Conservation (phyloP, 2,329 filamentous ascomycete genomes). For the Lasiodiplodia hormozganensis region DNA sequence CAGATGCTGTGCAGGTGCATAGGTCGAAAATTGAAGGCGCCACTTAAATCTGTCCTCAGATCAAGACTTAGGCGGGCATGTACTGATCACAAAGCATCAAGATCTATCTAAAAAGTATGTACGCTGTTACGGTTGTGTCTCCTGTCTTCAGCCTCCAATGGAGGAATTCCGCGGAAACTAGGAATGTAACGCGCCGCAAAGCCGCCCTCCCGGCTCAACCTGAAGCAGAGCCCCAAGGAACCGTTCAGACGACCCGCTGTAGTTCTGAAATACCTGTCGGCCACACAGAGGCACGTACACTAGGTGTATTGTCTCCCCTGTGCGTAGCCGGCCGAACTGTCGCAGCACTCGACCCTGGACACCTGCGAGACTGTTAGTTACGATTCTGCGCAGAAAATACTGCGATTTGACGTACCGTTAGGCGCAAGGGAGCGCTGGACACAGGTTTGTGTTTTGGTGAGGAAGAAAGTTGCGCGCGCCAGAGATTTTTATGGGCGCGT, state of each 20-base stretch:
- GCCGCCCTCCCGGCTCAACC: constrained; percentile 69
- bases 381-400: neutral
- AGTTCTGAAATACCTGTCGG: constrained; percentile 90
- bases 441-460: constrained; percentile 76
- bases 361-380: constrained; percentile 11
- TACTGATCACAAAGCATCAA: neutral
- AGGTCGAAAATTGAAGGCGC: neutral
- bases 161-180: constrained; percentile 25
- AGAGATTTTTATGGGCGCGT: constrained; percentile 47
- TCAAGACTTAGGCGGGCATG: neutral
- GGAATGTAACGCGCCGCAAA: constrained; percentile 82
- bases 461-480: constrained; percentile 47
- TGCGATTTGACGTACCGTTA: constrained; percentile 51
- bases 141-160: constrained; percentile 24
- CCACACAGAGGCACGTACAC: constrained; percentile 78
- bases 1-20: neutral
- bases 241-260: constrained; percentile 57
- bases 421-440: constrained; percentile 76
- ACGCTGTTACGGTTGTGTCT: constrained; percentile 29
- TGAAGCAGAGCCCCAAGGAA: constrained; percentile 58
- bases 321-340: constrained; percentile 77
- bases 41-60: neutral
- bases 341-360: constrained; percentile 74
- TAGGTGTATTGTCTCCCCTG: constrained; percentile 76
- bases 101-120: constrained; percentile 20